These are phyloP conservation scores for Hemileccinum impolitum DNA, from an alignment of 768 basidiomycete species.

Conservation along the genomic window DNA sequence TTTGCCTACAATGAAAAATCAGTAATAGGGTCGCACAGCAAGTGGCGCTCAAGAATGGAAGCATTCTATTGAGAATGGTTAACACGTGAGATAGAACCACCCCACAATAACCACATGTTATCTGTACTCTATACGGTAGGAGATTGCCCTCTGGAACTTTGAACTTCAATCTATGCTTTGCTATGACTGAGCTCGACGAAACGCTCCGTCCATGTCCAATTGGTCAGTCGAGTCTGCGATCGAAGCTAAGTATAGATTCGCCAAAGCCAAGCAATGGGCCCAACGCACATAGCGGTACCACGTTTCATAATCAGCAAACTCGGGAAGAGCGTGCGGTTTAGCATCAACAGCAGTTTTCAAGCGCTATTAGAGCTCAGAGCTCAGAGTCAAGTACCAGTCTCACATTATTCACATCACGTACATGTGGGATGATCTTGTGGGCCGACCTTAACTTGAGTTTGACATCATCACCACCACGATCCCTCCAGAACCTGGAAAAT, in stretches of 20 bases:
- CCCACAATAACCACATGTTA: background rate
- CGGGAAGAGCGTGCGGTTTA: slow-evolving; percentile 28
- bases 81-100: background rate
- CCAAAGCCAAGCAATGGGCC: background rate
- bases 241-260: background rate
- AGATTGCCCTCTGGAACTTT: background rate
- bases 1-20: background rate
- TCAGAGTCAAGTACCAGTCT: background rate
- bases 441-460: slow-evolving; percentile 22
- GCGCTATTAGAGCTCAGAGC: slow-evolving; percentile 26
- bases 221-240: slow-evolving; percentile 18
- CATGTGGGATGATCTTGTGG: slow-evolving; percentile 40
- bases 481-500: slow-evolving; percentile 35
- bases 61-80: background rate
- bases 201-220: slow-evolving; percentile 25
- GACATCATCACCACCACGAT: slow-evolving; percentile 22
- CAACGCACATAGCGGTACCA: slow-evolving; percentile 34
- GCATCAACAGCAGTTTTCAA: slow-evolving; percentile 27
- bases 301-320: slow-evolving; percentile 31
- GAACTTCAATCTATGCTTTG: slow-evolving; percentile 2
- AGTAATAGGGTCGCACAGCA: background rate
- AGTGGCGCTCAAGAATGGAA: slow-evolving; percentile 1
- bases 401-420: slow-evolving; percentile 19
- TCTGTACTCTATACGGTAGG: background rate
- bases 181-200: slow-evolving; percentile 21